Conservation (phyloP, 2,329 filamentous ascomycete genomes). For the Penicillium palitans region DNA sequence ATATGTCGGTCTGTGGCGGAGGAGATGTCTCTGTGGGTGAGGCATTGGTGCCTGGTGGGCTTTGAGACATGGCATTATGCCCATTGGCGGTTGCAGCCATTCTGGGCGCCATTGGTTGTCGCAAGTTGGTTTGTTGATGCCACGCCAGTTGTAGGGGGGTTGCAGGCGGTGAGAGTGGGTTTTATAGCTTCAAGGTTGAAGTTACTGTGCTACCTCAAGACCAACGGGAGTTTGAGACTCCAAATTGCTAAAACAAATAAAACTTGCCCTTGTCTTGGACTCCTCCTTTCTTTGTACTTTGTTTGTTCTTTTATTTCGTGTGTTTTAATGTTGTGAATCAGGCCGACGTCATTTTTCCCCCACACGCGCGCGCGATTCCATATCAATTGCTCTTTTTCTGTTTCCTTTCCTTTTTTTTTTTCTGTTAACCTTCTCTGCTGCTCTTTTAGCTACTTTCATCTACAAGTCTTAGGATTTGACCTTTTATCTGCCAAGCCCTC, state of each 20-base stretch:
- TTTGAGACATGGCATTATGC: constrained; percentile 14
- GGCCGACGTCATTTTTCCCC: constrained; percentile 16
- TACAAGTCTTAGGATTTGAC: background rate
- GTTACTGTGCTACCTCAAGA: background rate
- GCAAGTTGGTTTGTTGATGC: constrained; percentile 17
- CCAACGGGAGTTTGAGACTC: background rate
- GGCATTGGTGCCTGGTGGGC: constrained; percentile 7
- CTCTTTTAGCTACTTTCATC: background rate
- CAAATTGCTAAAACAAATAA: background rate
- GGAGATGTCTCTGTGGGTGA: constrained; percentile 4
- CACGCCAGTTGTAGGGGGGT: constrained; percentile 11
- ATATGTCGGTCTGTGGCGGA: constrained; percentile 49
- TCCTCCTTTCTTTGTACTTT: background rate
- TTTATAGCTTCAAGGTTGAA: constrained; percentile 2
- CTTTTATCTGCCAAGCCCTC: background rate
- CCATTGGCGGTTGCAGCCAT: constrained; percentile 32
- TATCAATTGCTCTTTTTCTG: constrained; percentile 3
- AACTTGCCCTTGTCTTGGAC: background rate
- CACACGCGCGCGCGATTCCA: constrained; percentile 3
- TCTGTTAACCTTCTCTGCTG: background rate
- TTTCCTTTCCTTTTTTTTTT: background rate
- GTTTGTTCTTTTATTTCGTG: background rate
- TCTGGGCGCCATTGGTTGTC: constrained; percentile 7
- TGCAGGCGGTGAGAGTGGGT: constrained; percentile 18
- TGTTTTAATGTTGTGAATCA: constrained; percentile 7